phyloP scores from a whole-genome alignment of 139 green algal species.

The Nannochloris sp. region DNA sequence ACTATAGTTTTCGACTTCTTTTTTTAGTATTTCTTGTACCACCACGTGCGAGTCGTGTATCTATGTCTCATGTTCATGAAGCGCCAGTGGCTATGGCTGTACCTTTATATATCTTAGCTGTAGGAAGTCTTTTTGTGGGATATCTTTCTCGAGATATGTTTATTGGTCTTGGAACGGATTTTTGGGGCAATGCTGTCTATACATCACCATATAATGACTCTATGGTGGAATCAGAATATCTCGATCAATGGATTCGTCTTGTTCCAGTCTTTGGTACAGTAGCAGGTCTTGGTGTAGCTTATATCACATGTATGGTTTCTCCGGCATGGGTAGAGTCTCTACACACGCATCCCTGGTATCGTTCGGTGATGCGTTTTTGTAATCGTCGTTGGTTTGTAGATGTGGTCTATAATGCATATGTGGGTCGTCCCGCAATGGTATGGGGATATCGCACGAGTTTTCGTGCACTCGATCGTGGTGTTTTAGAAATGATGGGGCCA shows the following conservation, averaged over 20 bases:
- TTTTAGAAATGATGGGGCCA: constrained; percentile 42
- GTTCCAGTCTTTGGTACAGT: constrained; percentile 38
- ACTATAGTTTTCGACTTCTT: constrained; percentile 56
- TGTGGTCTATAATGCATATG: constrained; percentile 45
- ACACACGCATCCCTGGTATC: constrained; percentile 15
- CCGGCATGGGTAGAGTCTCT: constrained; percentile 16
- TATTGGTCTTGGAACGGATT: constrained; percentile 49
- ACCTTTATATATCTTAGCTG: constrained; percentile 41
- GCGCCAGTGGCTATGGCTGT: constrained; percentile 43
- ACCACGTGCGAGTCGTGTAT: constrained; percentile 25
- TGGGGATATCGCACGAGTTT: constrained; percentile 40
- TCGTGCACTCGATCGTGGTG: constrained; percentile 41
- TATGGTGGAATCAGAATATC: constrained; percentile 48
- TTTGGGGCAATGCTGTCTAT: constrained; percentile 49
- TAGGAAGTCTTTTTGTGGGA: constrained; percentile 51
- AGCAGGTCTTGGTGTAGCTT: constrained; percentile 30
- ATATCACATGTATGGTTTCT: constrained; percentile 22
- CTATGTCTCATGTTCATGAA: constrained; percentile 37
- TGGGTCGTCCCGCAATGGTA: constrained; percentile 30
- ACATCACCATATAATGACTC: constrained; percentile 32
- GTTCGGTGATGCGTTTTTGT: constrained; percentile 30
- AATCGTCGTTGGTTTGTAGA: constrained; percentile 49
- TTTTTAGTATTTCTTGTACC: constrained; percentile 46
- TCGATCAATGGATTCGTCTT: constrained; percentile 39
- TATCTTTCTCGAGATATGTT: constrained; percentile 61